Conservation (phyloP, 2,329 filamentous ascomycete species). For the Fusarium mexicanum region DNA sequence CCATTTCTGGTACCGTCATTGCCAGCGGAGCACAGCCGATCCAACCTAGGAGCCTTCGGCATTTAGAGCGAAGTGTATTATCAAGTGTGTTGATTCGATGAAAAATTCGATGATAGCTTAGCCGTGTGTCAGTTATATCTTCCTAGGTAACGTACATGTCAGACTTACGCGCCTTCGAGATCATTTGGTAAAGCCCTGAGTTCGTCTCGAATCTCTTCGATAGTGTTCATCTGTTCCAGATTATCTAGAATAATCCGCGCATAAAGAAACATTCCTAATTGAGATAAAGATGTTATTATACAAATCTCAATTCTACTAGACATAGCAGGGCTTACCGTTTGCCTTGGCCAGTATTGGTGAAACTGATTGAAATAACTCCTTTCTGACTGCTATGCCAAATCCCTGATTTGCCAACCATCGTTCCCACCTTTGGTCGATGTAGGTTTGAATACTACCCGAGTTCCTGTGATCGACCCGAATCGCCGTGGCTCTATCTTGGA, state of each 20-base stretch:
- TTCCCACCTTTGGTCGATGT: background rate
- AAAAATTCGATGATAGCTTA: background rate
- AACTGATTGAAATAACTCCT: background rate
- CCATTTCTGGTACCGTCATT: constrained; percentile 4
- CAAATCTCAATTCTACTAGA: background rate
- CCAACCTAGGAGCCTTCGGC: constrained; percentile 23
- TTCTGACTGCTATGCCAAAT: background rate
- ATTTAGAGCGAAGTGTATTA: background rate
- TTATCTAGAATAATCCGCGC: constrained; percentile 7
- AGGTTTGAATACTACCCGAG: constrained; percentile 3
- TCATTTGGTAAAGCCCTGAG: constrained; percentile 8
- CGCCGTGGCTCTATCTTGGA: background rate
- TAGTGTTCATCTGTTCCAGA: constrained; percentile 5
- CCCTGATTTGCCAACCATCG: background rate
- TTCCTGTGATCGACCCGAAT: constrained; percentile 8
- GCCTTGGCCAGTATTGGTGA: background rate
- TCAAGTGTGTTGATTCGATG: background rate
- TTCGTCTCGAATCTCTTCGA: constrained; percentile 9
- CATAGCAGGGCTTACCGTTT: background rate
- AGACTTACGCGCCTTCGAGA: background rate
- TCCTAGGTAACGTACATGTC: background rate
- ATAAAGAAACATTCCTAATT: constrained; percentile 12
- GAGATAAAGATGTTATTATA: background rate
- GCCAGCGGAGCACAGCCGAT: constrained; percentile 2
- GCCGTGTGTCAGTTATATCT: background rate